Evolutionary conservation across 495 filamentous ascomycete genomes (phyloP).

Genomic region (Aspergillus coremiiformis): DNA sequence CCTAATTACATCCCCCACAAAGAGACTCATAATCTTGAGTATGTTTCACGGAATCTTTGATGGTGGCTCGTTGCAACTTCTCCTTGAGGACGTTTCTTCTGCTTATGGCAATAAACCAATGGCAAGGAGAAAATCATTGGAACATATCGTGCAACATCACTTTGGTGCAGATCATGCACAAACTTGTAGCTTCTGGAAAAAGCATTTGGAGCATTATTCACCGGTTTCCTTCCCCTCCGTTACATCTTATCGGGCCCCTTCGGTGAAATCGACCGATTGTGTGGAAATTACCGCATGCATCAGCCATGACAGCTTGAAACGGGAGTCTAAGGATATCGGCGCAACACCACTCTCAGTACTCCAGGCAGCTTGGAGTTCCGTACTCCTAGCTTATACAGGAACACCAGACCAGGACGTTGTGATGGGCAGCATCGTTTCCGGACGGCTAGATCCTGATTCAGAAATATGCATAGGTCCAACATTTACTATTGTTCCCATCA

Average conservation of each 20-base stretch:
- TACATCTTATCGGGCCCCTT: constrained; percentile 9
- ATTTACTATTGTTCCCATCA: constrained; percentile 69
- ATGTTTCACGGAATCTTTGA: constrained; percentile 77
- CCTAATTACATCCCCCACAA: constrained; percentile 22
- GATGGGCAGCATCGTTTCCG: constrained; percentile 59
- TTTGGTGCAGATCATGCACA: constrained; percentile 30
- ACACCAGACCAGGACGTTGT: constrained; percentile 28
- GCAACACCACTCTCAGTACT: constrained; percentile 63
- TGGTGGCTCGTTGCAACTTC: constrained; percentile 59
- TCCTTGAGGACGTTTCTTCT: constrained; percentile 55
- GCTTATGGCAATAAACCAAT: constrained; percentile 23
- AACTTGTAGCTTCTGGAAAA: constrained; percentile 55
- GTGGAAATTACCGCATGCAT: constrained; percentile 15
- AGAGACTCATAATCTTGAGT: constrained; percentile 49
- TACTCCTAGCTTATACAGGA: constrained; percentile 41
- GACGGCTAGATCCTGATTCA: constrained; percentile 52
- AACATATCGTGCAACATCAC: constrained; percentile 27
- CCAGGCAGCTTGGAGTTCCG: constrained; percentile 61
- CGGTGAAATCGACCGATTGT: constrained; percentile 7
- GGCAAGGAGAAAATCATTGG: constrained; percentile 15
- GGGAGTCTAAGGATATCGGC: constrained; percentile 28
- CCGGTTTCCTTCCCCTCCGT: constrained; percentile 22
- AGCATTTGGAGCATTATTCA: constrained; percentile 32
- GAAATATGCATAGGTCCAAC: constrained; percentile 61
- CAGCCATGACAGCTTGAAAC: constrained; percentile 14